phyloP scores from a whole-genome alignment of 2,329 filamentous ascomycete genomes.

The Capronia epimyces region DNA sequence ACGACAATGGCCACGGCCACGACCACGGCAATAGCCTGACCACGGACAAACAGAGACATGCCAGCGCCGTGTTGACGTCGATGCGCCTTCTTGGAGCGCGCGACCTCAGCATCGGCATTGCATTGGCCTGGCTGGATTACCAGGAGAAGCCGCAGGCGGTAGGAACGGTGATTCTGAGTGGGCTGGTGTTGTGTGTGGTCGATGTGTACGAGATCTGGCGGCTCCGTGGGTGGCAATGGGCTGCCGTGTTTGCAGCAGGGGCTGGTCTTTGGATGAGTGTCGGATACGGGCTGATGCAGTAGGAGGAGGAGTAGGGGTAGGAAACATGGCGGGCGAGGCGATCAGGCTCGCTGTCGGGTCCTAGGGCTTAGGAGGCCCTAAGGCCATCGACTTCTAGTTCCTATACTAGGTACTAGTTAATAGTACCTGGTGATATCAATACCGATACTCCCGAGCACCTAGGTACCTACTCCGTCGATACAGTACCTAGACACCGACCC shows the following conservation, averaged over 20 bases:
- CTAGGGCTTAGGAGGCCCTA: too few relatives aligned
- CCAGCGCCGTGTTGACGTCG: constrained; percentile 5
- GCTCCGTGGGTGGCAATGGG: constrained; percentile 11
- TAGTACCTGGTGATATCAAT: too few relatives aligned
- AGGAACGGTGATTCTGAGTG: constrained; percentile 17
- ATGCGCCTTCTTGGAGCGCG: constrained; percentile 21
- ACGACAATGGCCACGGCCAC: too few relatives aligned
- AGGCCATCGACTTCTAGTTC: too few relatives aligned
- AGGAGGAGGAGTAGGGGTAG: not conserved
- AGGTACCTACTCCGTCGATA: too few relatives aligned
- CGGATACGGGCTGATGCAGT: constrained; percentile 16
- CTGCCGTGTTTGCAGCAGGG: constrained; percentile 4
- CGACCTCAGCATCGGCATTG: constrained; percentile 22
- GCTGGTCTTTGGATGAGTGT: constrained; percentile 17
- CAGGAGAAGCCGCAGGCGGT: constrained; percentile 31
- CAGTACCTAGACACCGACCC: too few relatives aligned
- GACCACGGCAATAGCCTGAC: too few relatives aligned
- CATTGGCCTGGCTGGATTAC: constrained; percentile 43
- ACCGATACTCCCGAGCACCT: too few relatives aligned
- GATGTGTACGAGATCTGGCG: constrained; percentile 16
- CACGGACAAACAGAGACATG: constrained; percentile 6
- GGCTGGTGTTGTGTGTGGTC: constrained; percentile 16
- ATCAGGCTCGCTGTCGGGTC: too few relatives aligned
- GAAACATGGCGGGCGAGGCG: too few relatives aligned
- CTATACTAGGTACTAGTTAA: too few relatives aligned